Evolutionary conservation across 164 flowering plant species (phyloP), one percentile per base, ranked within the genome.

Genomic region (Chimonanthus praecox): DNA sequence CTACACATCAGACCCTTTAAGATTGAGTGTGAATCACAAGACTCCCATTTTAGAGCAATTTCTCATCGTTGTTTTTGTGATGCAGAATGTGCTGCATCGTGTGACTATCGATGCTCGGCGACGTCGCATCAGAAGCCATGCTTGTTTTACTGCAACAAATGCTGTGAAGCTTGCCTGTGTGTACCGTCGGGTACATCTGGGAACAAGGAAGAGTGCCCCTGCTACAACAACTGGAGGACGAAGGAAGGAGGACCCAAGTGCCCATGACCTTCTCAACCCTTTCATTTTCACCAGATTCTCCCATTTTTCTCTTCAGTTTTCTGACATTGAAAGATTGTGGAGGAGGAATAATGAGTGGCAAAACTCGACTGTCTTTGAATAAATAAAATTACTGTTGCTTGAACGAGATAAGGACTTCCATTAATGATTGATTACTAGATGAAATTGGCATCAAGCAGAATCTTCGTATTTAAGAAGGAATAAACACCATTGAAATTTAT

Each of bases 171-270:
- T 47, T 83, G 84, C 15, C 71, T 79, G 64, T 83, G 84, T 47
- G 82, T 80, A 47, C 86, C 84, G 0, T 78, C 84, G 0, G 84
- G 84, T 47, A 72, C 80, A 1, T 81, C 64, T 49, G 84, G 82
- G 1, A 72, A 83, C 73, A 83, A 77, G 68, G 78, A 77, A 46
- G 81, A 77, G 61, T 83, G 84, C 62, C 81, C 86, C 2, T 83
- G 86, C 80, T 83, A 83, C 66, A 79, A 78, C 69, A 67, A 81
- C 58, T 68, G 82, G 82, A 81, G 77, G 58, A 77, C 82, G 4
- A 21, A 78, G 71, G 78, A 74, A 65, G 86, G 86, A 11, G 49
- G 47, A 7, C 84, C 82, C 62, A 83, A 81, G 72, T 83, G 84
- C 67, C 86, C 82, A 67, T 80, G 68, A 71, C 3, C 60, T 11